Evolutionary conservation across 257 asterid genomes (phyloP), one percentile per base, ranked within the genome.

Genomic region (Eustoma russellianum): DNA sequence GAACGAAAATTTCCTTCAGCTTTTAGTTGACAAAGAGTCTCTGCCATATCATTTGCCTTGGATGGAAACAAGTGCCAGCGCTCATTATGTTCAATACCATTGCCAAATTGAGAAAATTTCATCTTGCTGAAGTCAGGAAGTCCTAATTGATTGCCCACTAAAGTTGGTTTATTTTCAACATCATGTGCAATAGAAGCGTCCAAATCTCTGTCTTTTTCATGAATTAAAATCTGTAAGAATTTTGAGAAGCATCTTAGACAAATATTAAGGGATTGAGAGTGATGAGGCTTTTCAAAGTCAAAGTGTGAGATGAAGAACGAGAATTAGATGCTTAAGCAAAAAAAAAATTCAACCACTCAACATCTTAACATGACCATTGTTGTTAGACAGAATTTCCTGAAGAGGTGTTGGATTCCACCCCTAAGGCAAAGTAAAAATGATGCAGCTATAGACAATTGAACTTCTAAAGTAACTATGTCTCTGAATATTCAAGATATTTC

Each of bases 191-290:
- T 50, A 9, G 81, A 60, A 33, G 69, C 54, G 54, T 60, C 79
- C 49, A 56, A 57, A 33, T 70, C 70, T 60, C 77, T 68, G 41
- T 69, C 65, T 47, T 74, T 81, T 55, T 74, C 93, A 50, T 66
- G 70, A 30, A 53, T 59, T 16, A 76, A 70, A 50, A 73, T 72
- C 94, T 88, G 95, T 77, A 67, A 48, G 54, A 64, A 70, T 73
- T 59, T 59, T 57, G 35, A 74, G 60, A 73, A 66, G 77, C 65
- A 77, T 75, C 71, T 73, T 72, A 62, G 33, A 34, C 43, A 38
- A 38, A 7, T 5, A 8, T 7, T 7, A 38, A 38, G 12, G 41
- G 43, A 11, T 38, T 38, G 43, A 38, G 12, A 38, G 2, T 38
- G 43, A 9, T 5, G 11, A 38, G 43, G 12, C 43, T 7, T 38